Evolutionary conservation across 371 early-diverging fungal genomes (phyloP), one percentile per base, ranked within the genome.

Genomic region (Mucor plumbeus): DNA sequence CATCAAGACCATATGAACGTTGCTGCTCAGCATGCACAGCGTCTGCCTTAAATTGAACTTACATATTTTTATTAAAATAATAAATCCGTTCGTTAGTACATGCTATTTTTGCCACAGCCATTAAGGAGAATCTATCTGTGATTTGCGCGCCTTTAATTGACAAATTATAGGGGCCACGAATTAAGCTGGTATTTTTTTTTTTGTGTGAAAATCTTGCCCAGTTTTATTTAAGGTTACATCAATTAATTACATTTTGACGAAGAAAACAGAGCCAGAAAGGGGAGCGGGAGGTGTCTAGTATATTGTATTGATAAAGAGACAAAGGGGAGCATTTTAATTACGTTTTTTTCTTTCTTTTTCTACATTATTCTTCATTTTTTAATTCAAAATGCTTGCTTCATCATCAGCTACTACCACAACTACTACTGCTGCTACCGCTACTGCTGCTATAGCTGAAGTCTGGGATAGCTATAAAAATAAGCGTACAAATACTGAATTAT

Each of bases 381-480:
- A 48, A 7, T 57, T 9, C 9, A 31, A 63, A 31, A 54, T 63
- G 43, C 44, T 68, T 11, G 56, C 40, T 34, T 59, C 53, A 59
- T 39, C 19, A 43, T 40, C 54, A 10, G 47, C 43, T 58, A 43
- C 36, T 26, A 36, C n/a, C 21, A 40, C 40, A 1, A 26, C 26
- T 48, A 6, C 35, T 53, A 48, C 54, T 14, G 69, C 70, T 71
- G 69, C 72, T 54, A 47, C 56, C n/a, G 69, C 67, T 14, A 31
- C 56, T 15, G 39, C 36, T 40, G 33, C 39, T 33, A 39, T 21
- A 34, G 19, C 34, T 55, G 54, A 48, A 19, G 70, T 64, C 10
- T 83, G 83, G 83, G 47, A 53, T 4, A 62, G 61, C 7, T 81
- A 65, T 64, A 83, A 83, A 50, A 61, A 55, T 17, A 83, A 79